Percentiles rank a stretch among this genome's conserved stretches.
phyloP scores from a whole-genome alignment of 768 basidiomycete genomes.

The Nidularia pulvinata region DNA sequence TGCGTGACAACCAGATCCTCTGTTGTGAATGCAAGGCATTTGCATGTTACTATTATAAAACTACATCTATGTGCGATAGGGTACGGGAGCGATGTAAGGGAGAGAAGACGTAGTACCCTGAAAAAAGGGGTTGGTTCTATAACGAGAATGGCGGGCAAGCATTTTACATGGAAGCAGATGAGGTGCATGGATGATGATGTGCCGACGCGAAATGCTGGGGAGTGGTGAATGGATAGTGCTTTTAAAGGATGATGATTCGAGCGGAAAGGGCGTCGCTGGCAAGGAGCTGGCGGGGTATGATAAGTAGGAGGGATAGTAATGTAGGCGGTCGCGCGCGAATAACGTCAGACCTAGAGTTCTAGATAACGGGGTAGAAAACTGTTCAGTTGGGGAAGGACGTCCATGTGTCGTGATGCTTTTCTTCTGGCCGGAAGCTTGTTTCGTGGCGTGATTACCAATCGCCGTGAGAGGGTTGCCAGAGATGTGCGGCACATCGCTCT shows the following conservation, averaged over 20 bases:
- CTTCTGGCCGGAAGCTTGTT: not conserved
- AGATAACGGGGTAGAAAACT: slow-evolving; percentile 12
- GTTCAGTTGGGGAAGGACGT: slow-evolving; percentile 3
- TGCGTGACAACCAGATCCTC: not conserved
- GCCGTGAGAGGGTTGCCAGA: not conserved
- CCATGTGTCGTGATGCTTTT: slow-evolving; percentile 7
- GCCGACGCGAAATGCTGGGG: not conserved
- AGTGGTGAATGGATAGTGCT: not conserved
- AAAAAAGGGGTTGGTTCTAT: not conserved
- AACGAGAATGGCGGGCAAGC: not conserved
- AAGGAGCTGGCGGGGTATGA: slow-evolving; percentile 13
- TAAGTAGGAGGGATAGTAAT: slow-evolving; percentile 19
- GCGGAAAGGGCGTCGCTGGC: slow-evolving; percentile 3
- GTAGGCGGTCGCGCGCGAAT: slow-evolving; percentile 21
- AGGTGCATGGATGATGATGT: not conserved
- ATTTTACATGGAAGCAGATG: not conserved
- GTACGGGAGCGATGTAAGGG: slow-evolving; percentile 2
- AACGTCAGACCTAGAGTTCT: slow-evolving; percentile 17
- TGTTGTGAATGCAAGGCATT: not conserved
- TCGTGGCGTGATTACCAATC: not conserved
- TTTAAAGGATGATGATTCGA: not conserved
- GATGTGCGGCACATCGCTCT: not conserved
- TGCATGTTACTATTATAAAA: slow-evolving; percentile 12
- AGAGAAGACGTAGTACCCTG: not conserved
- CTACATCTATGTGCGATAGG: slow-evolving; percentile 15